These are phyloP conservation scores for Blastocystis sp. DNA, from an alignment of 352 stramenopile genomes.

Conservation along the genomic window DNA sequence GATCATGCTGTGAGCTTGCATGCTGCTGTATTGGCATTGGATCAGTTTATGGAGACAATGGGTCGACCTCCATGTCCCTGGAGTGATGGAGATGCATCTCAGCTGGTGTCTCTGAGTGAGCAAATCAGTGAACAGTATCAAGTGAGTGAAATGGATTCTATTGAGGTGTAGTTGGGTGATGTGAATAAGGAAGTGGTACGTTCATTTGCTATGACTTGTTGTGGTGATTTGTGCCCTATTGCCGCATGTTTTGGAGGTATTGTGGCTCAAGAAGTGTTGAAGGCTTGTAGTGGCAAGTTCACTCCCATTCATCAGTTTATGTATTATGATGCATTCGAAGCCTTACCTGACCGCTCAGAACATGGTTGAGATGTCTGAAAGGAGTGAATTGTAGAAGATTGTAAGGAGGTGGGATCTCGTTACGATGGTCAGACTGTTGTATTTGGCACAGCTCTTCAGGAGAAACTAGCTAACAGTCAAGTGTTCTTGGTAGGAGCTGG, in stretches of 20 bases:
- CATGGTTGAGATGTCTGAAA: conserved; percentile 66
- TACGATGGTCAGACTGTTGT: conserved; percentile 87
- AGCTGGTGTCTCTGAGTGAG: conserved; percentile 79
- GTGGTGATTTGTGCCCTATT: conserved; percentile 86
- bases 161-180: conserved; percentile 62
- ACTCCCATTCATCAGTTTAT: conserved; percentile 95
- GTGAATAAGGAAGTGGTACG: conserved; percentile 58
- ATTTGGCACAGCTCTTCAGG: conserved; percentile 72
- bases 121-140: conserved; percentile 72
- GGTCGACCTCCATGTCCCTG: conserved; percentile 77
- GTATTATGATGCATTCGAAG: conserved; percentile 94
- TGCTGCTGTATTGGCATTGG: conserved; percentile 77
- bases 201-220: conserved; percentile 65
- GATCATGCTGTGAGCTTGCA: conserved; percentile 81
- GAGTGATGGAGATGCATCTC: conserved; percentile 74
- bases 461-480: conserved; percentile 76
- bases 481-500: conserved; percentile 95
- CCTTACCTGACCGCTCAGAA: conserved; percentile 71
- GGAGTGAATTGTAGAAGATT: conserved; percentile 15
- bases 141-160: conserved; percentile 70
- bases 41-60: conserved; percentile 75
- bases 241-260: conserved; percentile 90
- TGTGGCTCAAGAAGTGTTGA: conserved; percentile 91
- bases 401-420: conserved; percentile 69
- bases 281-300: conserved; percentile 96